phyloP scores from a whole-genome alignment of 2,329 filamentous ascomycete species.

The Neurospora crassa region DNA sequence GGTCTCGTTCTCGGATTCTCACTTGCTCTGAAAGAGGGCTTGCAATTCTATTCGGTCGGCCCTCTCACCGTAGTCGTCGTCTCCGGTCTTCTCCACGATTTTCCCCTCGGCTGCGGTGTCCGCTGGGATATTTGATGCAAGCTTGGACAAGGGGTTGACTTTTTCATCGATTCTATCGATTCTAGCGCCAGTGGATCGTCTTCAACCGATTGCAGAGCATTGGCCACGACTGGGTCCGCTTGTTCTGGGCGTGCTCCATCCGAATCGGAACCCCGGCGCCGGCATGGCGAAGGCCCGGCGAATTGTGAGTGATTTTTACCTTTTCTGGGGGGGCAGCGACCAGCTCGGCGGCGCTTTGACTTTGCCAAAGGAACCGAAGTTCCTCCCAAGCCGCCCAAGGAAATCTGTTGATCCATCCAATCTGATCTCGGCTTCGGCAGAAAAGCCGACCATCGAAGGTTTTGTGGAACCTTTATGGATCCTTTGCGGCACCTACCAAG shows the following conservation, averaged over 20 bases:
- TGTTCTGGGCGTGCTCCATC: neutral
- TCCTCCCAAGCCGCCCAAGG: neutral
- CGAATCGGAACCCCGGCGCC: neutral
- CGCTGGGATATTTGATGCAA: neutral
- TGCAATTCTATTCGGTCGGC: neutral
- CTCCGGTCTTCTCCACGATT: neutral
- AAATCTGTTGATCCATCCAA: neutral
- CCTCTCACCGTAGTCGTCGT: neutral
- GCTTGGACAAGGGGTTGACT: neutral
- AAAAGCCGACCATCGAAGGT: neutral
- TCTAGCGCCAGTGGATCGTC: neutral
- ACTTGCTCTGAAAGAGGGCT: neutral
- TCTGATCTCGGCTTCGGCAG: neutral
- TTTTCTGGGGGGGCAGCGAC: neutral
- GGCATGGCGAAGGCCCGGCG: neutral
- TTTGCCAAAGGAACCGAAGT: neutral
- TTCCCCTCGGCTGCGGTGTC: neutral
- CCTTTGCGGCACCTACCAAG: neutral
- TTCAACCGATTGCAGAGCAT: neutral
- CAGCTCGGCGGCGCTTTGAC: neutral
- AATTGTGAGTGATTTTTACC: neutral
- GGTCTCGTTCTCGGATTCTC: neutral
- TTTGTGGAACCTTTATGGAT: neutral
- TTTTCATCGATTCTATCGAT: neutral
- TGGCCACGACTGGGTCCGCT: neutral